Conservation (phyloP, 208 protist genomes). For the Trypanosoma lewisi region DNA sequence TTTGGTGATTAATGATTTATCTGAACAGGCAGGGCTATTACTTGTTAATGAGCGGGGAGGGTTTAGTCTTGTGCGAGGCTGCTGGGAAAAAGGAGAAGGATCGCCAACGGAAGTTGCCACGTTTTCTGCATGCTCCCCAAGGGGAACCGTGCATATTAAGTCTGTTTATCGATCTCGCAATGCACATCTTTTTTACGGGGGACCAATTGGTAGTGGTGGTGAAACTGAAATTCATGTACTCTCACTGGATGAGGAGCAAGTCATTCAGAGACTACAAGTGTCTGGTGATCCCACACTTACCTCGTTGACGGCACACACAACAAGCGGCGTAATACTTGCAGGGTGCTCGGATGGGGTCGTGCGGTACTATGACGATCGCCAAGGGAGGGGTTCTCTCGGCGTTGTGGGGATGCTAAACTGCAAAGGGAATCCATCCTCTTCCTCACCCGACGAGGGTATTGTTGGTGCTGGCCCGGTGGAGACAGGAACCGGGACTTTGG, state of each 20-base stretch:
- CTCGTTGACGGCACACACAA: conserved; percentile 63
- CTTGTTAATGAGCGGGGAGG: conserved; percentile 72
- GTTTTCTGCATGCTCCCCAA: conserved; percentile 73
- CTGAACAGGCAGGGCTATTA: conserved; percentile 78
- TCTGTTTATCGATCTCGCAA: conserved; percentile 65
- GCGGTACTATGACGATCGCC: conserved; percentile 88
- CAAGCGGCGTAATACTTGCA: conserved; percentile 65
- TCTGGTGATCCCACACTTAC: conserved; percentile 70
- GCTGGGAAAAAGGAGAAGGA: conserved; percentile 43
- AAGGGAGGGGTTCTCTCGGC: conserved; percentile 69
- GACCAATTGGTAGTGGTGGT: conserved; percentile 63
- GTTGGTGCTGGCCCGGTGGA: conserved; percentile 32
- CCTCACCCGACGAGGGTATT: conserved; percentile 12
- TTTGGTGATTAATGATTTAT: conserved; percentile 82
- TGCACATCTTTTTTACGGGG: conserved; percentile 81
- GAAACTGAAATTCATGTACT: conserved; percentile 73
- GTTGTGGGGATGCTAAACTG: conserved; percentile 53
- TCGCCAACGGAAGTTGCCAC: conserved; percentile 62
- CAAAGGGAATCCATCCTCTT: conserved; percentile 1
- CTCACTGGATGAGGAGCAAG: conserved; percentile 81
- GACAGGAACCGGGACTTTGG: conserved; percentile 28
- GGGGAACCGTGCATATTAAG: conserved; percentile 67
- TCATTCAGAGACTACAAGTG: conserved; percentile 69
- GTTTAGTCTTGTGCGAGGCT: conserved; percentile 74
- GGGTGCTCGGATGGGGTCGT: conserved; percentile 80